A percentile compares a stretch with the other conserved stretches of the same genome.
Evolutionary conservation across 768 basidiomycete genomes (phyloP).

Genomic region (Amanita polypyramis): DNA sequence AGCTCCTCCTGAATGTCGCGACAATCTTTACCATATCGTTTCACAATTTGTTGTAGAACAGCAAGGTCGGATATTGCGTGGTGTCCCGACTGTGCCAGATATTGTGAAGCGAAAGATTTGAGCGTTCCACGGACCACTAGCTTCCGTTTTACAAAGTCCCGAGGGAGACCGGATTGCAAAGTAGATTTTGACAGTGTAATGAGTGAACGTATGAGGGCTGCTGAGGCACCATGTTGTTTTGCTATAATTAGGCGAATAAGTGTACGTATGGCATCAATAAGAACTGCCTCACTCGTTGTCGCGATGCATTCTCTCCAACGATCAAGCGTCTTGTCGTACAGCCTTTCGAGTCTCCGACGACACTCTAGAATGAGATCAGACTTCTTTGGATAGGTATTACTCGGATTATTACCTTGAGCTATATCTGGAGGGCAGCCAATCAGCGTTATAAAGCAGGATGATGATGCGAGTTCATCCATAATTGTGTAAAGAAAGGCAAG

Average conservation of each 20-base stretch:
- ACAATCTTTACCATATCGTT: constrained; percentile 13
- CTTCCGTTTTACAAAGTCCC: constrained; percentile 23
- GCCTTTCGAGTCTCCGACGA: constrained; percentile 24
- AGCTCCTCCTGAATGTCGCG: constrained; percentile 43
- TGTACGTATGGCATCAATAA: neutral
- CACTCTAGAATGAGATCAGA: constrained; percentile 31
- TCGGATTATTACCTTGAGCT: constrained; percentile 22
- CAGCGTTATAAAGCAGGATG: constrained; percentile 2
- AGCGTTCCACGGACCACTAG: constrained; percentile 28
- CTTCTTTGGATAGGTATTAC: neutral
- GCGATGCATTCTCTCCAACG: constrained; percentile 44
- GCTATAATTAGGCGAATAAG: neutral
- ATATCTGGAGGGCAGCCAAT: constrained; percentile 5
- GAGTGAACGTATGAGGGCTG: constrained; percentile 43
- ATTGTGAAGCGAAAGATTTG: constrained; percentile 27
- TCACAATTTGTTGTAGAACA: constrained; percentile 4
- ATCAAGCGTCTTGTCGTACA: constrained; percentile 37
- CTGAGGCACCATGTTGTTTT: constrained; percentile 34
- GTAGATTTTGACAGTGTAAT: constrained; percentile 41
- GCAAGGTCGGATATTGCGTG: neutral
- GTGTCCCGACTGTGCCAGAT: constrained; percentile 14
- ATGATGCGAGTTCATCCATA: constrained; percentile 11
- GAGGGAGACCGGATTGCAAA: constrained; percentile 43
- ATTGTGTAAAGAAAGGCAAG: constrained; percentile 5
- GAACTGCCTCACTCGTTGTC: constrained; percentile 17